These are phyloP conservation scores for Helotiales sp. DNA, from an alignment of 2,329 filamentous ascomycete genomes.

Conservation along the genomic window DNA sequence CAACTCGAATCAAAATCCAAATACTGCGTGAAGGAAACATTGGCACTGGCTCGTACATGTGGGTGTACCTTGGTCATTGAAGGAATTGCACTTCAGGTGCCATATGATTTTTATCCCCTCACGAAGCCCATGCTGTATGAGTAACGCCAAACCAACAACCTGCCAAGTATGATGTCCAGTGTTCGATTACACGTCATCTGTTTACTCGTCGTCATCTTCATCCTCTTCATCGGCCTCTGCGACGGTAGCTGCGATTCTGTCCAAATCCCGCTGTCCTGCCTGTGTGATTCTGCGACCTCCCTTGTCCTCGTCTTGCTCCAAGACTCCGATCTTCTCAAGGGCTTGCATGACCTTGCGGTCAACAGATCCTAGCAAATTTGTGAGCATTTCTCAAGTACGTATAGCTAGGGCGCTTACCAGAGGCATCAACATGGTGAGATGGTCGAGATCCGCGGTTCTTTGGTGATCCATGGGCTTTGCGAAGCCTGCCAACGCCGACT, in stretches of 20 bases:
- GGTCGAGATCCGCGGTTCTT: conserved; percentile 96
- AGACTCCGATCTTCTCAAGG: conserved; percentile 98
- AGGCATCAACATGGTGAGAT: conserved; percentile 93
- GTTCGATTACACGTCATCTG: background rate
- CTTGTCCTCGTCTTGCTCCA: conserved; percentile 98
- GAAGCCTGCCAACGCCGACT: conserved; percentile 92
- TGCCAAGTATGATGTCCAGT: background rate
- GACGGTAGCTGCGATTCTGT: conserved; percentile 83
- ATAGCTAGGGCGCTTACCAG: conserved; percentile 33
- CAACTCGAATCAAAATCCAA: too few species aligned
- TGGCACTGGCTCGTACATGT: too few species aligned
- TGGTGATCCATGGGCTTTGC: conserved; percentile 92
- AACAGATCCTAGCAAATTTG: conserved; percentile 64
- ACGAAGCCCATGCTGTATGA: conserved; percentile 13
- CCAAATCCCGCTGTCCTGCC: conserved; percentile 97
- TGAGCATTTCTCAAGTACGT: background rate
- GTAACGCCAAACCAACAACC: conserved; percentile 10
- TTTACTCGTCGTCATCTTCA: conserved; percentile 15
- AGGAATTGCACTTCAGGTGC: background rate
- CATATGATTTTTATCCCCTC: conserved; percentile 11
- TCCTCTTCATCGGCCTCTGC: conserved; percentile 50
- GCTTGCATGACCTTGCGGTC: conserved; percentile 98
- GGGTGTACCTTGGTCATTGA: background rate
- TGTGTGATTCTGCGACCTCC: conserved; percentile 97
- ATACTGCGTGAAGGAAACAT: too few species aligned